A percentile compares a stretch with the other conserved stretches of the same genome.
Evolutionary conservation across 495 filamentous ascomycete species (phyloP).

Genomic region (Daldinia concentrica): DNA sequence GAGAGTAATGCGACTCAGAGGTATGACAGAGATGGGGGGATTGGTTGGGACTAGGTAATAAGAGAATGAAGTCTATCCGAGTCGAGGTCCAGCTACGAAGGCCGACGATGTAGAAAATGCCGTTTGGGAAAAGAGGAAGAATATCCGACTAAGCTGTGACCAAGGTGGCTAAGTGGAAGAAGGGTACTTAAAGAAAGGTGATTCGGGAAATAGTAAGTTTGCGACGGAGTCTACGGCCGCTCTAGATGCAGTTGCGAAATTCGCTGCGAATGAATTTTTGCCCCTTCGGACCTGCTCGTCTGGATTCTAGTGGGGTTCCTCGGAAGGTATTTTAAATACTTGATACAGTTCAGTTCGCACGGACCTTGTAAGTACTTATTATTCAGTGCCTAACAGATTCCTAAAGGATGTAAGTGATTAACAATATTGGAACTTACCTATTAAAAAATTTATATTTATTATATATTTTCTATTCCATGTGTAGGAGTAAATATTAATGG

Average conservation of each 20-base stretch:
- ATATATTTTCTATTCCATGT: neutral
- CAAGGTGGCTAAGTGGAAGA: neutral
- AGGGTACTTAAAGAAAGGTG: neutral
- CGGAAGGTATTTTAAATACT: neutral
- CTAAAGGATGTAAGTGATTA: too few relatives aligned
- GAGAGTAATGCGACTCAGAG: slow-evolving; percentile 1
- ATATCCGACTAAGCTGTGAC: neutral
- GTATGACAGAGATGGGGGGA: neutral
- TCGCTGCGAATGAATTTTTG: slow-evolving; percentile 21
- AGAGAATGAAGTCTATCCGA: neutral
- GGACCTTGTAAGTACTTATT: neutral
- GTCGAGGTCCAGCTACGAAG: neutral
- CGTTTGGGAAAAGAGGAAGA: neutral
- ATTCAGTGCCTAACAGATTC: neutral
- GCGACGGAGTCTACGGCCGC: slow-evolving; percentile 29
- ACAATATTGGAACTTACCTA: neutral
- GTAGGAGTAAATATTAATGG: too few relatives aligned
- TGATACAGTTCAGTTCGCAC: neutral
- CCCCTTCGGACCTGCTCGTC: slow-evolving; percentile 9
- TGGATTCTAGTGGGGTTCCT: neutral
- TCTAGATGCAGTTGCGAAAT: slow-evolving; percentile 18
- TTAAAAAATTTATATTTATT: neutral
- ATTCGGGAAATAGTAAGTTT: slow-evolving; percentile 26
- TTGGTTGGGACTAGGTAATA: slow-evolving; percentile 19
- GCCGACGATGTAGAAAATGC: neutral